phyloP scores from a whole-genome alignment of 768 basidiomycete species.

The Boletus subcaerulescens region DNA sequence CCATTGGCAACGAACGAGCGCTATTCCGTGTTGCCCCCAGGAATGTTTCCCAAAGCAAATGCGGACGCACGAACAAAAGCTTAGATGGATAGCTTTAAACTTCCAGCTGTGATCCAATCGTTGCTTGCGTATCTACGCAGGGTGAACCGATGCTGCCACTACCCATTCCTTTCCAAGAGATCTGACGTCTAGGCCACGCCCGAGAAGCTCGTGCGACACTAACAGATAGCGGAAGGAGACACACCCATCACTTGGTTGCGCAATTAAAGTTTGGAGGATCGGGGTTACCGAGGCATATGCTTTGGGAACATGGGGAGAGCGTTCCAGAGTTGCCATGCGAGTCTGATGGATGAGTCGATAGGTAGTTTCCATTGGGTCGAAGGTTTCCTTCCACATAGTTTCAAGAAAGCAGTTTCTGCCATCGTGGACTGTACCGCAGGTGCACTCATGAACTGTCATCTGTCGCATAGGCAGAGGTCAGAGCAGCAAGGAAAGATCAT shows the following conservation, averaged over 20 bases:
- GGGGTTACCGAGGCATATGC: not conserved
- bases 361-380: not conserved
- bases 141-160: too few species aligned
- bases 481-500: not conserved
- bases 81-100: constrained; percentile 9
- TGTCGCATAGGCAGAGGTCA: not conserved
- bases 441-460: not conserved
- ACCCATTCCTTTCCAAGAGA: not conserved
- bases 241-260: too few species aligned
- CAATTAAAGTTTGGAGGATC: too few species aligned
- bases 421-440: not conserved
- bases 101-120: constrained; percentile 1
- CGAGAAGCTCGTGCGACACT: not conserved
- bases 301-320: not conserved
- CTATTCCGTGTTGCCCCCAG: not conserved
- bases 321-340: not conserved
- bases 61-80: constrained; percentile 5
- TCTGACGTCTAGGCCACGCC: not conserved
- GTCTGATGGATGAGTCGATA: not conserved
- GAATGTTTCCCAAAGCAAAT: not conserved
- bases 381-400: too few species aligned
- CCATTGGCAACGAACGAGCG: not conserved
- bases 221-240: not conserved
- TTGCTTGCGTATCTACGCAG: too few species aligned
- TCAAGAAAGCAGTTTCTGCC: too few species aligned